phyloP scores from a whole-genome alignment of 2,329 filamentous ascomycete species.

The Bipolaris cookei region DNA sequence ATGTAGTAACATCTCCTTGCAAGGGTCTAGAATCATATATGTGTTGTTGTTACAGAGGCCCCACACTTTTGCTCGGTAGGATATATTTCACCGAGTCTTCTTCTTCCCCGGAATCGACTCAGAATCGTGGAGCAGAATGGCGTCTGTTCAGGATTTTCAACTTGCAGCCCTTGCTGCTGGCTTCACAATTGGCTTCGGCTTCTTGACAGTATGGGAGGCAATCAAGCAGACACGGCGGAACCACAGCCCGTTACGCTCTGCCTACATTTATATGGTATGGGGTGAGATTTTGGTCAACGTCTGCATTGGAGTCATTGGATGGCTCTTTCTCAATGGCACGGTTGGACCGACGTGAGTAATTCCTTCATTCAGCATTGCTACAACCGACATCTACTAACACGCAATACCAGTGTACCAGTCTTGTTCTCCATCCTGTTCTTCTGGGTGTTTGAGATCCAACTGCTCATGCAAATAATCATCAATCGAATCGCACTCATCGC shows the following conservation, averaged over 20 bases:
- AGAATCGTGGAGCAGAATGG: constrained; percentile 16
- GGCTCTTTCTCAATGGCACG: constrained; percentile 40
- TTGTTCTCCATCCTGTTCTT: constrained; percentile 43
- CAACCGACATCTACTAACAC: constrained; percentile 4
- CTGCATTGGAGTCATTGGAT: constrained; percentile 39
- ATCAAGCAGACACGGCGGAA: constrained; percentile 46
- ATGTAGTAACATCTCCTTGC: constrained; percentile 9
- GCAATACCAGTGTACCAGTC: constrained; percentile 30
- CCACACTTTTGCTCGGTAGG: neutral
- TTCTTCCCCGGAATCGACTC: constrained; percentile 1
- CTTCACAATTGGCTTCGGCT: constrained; percentile 45
- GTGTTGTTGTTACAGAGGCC: constrained; percentile 1
- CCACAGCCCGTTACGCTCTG: constrained; percentile 40
- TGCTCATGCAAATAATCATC: constrained; percentile 63
- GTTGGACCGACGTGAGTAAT: constrained; percentile 40
- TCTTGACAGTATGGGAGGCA: constrained; percentile 45
- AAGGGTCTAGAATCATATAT: constrained; percentile 5
- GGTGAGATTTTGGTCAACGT: constrained; percentile 41
- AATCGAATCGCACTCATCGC: constrained; percentile 61
- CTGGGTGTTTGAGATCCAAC: constrained; percentile 53
- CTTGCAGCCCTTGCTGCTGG: constrained; percentile 44
- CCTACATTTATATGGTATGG: constrained; percentile 49
- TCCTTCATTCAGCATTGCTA: neutral
- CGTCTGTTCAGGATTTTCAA: constrained; percentile 36
- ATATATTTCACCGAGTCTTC: constrained; percentile 4